Evolutionary conservation across 108 stramenopile genomes (phyloP).

Genomic region (Stephanodiscus triporus): DNA sequence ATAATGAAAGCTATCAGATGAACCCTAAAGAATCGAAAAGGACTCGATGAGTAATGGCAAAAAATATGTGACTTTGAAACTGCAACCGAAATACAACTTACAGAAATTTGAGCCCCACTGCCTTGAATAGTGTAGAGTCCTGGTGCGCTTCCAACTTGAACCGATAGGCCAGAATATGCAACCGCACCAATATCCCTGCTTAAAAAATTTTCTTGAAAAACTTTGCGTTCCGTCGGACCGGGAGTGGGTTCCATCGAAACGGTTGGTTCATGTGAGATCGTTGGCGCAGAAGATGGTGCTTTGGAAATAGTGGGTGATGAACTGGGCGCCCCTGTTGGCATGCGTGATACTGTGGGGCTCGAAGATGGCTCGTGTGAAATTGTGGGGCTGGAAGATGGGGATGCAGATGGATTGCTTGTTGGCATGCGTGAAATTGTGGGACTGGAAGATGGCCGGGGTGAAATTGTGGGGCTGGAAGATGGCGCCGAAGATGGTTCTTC

Average conservation of each 20-base stretch:
- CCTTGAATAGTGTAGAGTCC: constrained; percentile 29
- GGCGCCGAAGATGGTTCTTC: constrained; percentile 33
- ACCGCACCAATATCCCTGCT: constrained; percentile 20
- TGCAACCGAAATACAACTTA: neutral
- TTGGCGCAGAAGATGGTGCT: constrained; percentile 18
- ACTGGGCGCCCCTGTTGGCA: constrained; percentile 5
- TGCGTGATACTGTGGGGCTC: neutral
- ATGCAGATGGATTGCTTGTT: neutral
- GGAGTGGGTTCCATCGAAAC: constrained; percentile 10
- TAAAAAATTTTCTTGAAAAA: constrained; percentile 11
- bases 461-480: constrained; percentile 4
- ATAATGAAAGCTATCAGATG: constrained; percentile 39
- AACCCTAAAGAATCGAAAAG: neutral
- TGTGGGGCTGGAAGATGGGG: neutral
- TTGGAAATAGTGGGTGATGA: neutral
- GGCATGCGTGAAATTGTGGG: constrained; percentile 4
- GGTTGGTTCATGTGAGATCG: constrained; percentile 18
- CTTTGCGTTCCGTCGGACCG: constrained; percentile 3
- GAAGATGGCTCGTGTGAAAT: neutral
- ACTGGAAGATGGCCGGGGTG: neutral
- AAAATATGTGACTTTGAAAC: neutral
- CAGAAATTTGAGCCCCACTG: constrained; percentile 25
- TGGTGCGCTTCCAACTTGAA: constrained; percentile 4
- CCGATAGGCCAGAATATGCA: neutral
- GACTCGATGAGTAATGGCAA: neutral